Conservation (phyloP, 2,329 filamentous ascomycete species). For the Paraconiothyrium brasiliense region DNA sequence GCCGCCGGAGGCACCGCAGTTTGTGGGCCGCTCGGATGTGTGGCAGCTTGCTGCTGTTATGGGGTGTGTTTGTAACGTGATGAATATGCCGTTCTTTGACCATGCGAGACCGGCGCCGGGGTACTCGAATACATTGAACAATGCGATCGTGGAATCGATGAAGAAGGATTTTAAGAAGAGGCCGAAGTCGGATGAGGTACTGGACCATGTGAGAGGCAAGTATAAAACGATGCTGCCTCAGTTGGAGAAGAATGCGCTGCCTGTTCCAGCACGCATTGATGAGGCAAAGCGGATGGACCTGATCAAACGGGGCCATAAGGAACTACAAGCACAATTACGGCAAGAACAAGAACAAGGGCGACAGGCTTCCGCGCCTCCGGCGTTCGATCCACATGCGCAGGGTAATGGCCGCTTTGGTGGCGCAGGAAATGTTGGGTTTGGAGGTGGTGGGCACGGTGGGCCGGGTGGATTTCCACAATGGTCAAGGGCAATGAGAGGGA, state of each 20-base stretch:
- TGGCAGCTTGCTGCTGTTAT: constrained; percentile 19
- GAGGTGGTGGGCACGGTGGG: not conserved
- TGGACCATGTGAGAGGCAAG: constrained; percentile 5
- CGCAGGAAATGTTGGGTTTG: constrained; percentile 2
- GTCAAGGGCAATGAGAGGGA: not conserved
- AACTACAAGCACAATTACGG: not conserved
- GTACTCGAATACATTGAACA: constrained; percentile 13
- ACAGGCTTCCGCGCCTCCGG: not conserved
- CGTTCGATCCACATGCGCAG: not conserved
- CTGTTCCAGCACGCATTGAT: not conserved
- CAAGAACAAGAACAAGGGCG: not conserved
- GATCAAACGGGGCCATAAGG: not conserved
- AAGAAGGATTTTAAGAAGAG: not conserved
- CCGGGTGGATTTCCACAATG: not conserved
- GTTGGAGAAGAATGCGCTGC: not conserved
- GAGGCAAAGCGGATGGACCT: not conserved
- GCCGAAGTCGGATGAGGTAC: constrained; percentile 16
- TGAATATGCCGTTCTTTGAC: not conserved
- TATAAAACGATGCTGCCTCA: not conserved
- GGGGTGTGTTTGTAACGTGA: constrained; percentile 18
- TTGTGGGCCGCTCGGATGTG: constrained; percentile 12
- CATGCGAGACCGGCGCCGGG: constrained; percentile 15
- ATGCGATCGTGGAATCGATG: constrained; percentile 15
- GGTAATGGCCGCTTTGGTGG: not conserved
- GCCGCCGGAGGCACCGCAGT: constrained; percentile 5